A percentile compares a stretch with the other conserved stretches of the same genome.
These are phyloP conservation scores for Pythium biforme DNA, from an alignment of 352 stramenopile genomes.

Conservation along the genomic window DNA sequence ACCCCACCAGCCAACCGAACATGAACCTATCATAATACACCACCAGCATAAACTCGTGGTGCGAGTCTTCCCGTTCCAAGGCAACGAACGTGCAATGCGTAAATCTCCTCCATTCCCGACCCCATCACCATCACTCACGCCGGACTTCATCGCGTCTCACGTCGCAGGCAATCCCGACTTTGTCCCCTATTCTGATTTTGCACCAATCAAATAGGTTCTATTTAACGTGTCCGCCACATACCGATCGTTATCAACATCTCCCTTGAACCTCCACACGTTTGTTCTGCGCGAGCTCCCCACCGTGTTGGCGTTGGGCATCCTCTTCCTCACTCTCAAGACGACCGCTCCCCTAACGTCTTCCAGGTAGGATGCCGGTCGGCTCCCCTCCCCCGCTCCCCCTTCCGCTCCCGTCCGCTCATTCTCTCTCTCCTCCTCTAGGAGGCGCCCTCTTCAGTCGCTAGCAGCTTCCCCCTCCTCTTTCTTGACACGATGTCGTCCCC, in stretches of 20 bases:
- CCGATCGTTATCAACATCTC: conserved; percentile 20
- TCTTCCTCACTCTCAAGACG: conserved; percentile 11
- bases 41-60: background rate
- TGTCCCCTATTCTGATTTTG: background rate
- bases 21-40: background rate
- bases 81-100: no score
- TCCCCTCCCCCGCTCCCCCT: background rate
- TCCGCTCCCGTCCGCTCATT: background rate
- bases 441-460: background rate
- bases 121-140: conserved; percentile 19
- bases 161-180: conserved; percentile 22
- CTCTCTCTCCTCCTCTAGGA: background rate
- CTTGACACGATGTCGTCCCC: conserved; percentile 18
- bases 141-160: conserved; percentile 17
- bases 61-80: no score
- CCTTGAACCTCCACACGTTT: conserved; percentile 33
- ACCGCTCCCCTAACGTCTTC: background rate
- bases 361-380: background rate
- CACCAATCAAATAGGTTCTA: conserved; percentile 18
- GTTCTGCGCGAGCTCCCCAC: conserved; percentile 11
- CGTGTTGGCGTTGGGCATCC: background rate
- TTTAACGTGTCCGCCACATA: conserved; percentile 2
- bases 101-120: no score
- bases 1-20: background rate
- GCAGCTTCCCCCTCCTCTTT: background rate